Base-by-base conservation (phyloP, 1,284 basidiomycete genomes). In the Sanghuangporus sanghuang region DNA sequence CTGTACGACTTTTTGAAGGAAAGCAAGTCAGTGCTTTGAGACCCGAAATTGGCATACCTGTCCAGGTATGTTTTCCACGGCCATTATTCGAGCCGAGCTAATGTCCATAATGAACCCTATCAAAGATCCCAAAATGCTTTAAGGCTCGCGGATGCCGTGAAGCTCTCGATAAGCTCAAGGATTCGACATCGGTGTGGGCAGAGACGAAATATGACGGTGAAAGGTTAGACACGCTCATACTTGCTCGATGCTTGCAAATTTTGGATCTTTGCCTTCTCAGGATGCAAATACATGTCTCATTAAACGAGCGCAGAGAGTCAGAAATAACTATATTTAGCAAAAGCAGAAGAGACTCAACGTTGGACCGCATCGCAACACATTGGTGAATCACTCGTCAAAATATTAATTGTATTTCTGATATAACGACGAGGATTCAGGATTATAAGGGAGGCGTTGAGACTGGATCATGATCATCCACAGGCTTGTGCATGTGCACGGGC, bases 201-300 rank as follows among this genome's bases (percentile, higher is more conserved):
- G 94, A 96, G 75, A 92, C 86, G 1, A 96, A 96, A 73, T 94
- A 95, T 72, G 94, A 96, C 66, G 94, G 94, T 6, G 93, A 95
- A 73, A 81, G 93, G 70, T 90, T 85, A 27, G 36, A 35, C n/a
- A 61, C 60, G 72, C 35, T n/a, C 32, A 55, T 42, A 1, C 61
- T 60, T 46, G 35, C 40, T 23, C 12, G 59, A 52, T 6, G 36
- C 40, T 39, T 16, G 14, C 18, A 36, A 5, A 32, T 6, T 27
- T 64, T 62, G n/a, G 64, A 39, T 23, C n/a, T 16, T 40, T 38
- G 7, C n/a, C 5, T 27, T 12, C 23, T 76, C 81, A 61, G 59
- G 38, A 61, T 61, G 64, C 94, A 96, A 71, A 92, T 95, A 35
- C 94, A 96, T 70, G 81, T 94, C 27, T 77, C 87, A 67, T 70